Percentiles rank a stretch among this genome's conserved stretches.
Evolutionary conservation across 2,329 filamentous ascomycete genomes (phyloP).

Genomic region (Alternaria solani): DNA sequence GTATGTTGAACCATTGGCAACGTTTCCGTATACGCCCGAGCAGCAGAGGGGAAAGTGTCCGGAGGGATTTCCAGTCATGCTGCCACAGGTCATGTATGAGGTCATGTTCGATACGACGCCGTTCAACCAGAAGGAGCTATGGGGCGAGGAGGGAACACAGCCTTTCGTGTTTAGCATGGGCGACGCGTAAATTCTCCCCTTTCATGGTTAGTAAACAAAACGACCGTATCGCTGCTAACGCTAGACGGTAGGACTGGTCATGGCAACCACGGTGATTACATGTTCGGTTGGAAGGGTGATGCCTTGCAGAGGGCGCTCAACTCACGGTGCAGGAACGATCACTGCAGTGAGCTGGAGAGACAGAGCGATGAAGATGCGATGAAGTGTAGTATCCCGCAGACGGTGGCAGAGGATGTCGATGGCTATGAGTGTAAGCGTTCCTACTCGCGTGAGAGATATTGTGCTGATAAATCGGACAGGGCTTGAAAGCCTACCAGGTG

Average conservation of each 20-base stretch:
- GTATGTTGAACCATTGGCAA: constrained; percentile 28
- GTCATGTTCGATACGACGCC: constrained; percentile 56
- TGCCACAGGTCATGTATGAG: constrained; percentile 59
- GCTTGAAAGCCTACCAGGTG: constrained; percentile 32
- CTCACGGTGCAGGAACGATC: constrained; percentile 38
- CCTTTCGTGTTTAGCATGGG: constrained; percentile 45
- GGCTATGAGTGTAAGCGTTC: constrained; percentile 6
- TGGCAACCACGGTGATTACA: constrained; percentile 37
- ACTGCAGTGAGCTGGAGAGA: constrained; percentile 36
- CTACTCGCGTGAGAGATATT: not conserved
- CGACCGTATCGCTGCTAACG: not conserved
- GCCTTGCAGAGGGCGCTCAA: constrained; percentile 39
- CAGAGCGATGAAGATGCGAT: constrained; percentile 42
- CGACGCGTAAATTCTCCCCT: constrained; percentile 33
- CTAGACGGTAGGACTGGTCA: constrained; percentile 34
- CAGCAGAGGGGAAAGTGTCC: constrained; percentile 52
- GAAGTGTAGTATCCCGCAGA: constrained; percentile 39
- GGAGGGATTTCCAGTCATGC: constrained; percentile 52
- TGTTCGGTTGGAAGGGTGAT: constrained; percentile 44
- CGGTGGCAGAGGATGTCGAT: constrained; percentile 37
- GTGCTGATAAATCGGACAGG: constrained; percentile 13
- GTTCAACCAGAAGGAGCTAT: constrained; percentile 36
- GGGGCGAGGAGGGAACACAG: constrained; percentile 39
- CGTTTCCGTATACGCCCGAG: constrained; percentile 29
- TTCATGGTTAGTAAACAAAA: not conserved